phyloP scores from a whole-genome alignment of 768 basidiomycete genomes.

The Amanita exitialis region DNA sequence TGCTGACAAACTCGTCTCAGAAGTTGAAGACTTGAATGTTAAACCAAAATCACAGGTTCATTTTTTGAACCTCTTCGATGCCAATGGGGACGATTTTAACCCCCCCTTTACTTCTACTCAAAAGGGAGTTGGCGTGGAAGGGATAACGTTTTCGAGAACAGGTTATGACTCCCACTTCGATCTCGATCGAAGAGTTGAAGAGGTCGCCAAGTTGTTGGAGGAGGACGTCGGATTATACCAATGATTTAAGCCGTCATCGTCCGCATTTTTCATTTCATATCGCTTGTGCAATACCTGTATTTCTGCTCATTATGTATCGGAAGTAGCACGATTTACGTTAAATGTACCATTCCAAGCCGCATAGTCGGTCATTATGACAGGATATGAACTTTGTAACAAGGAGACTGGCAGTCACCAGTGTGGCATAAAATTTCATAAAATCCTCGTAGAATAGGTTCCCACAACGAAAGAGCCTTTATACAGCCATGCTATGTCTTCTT shows the following conservation, averaged over 20 bases:
- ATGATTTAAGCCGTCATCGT: neutral
- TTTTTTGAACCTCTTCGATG: neutral
- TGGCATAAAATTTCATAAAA: neutral
- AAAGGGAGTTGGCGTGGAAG: neutral
- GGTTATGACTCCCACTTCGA: conserved; percentile 52
- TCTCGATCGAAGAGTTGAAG: conserved; percentile 41
- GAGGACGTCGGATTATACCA: conserved; percentile 46
- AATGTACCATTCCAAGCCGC: neutral
- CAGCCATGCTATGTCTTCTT: conserved; percentile 59
- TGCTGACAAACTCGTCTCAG: neutral
- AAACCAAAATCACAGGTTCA: neutral
- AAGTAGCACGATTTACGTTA: conserved; percentile 3
- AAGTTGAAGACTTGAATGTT: neutral
- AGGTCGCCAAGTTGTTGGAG: conserved; percentile 44
- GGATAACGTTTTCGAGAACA: conserved; percentile 9
- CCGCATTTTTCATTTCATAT: neutral
- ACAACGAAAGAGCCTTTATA: conserved; percentile 22
- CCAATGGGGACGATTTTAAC: conserved; percentile 16
- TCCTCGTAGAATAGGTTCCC: neutral
- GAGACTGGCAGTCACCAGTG: neutral
- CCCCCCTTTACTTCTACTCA: conserved; percentile 27
- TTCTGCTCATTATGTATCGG: neutral
- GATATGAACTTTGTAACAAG: neutral
- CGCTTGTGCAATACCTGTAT: neutral
- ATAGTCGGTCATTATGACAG: neutral